Percentiles rank a stretch among this genome's conserved stretches.
These are phyloP conservation scores for Calvatia gigantea DNA, from an alignment of 768 basidiomycete genomes.

Conservation along the genomic window DNA sequence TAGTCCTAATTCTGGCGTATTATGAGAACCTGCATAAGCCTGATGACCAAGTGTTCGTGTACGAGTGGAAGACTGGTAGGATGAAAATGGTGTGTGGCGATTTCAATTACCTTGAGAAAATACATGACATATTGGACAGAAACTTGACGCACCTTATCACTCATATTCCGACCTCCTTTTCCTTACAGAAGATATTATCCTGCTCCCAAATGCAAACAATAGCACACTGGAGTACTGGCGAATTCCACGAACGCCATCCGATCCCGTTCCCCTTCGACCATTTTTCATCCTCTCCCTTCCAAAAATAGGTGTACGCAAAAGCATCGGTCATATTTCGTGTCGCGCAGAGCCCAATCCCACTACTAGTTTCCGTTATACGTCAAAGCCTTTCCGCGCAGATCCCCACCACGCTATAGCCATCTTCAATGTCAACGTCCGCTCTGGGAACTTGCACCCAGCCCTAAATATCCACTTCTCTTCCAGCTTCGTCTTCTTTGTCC, in stretches of 20 bases:
- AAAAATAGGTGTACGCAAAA: constrained; percentile 19
- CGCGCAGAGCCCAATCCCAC: constrained; percentile 40
- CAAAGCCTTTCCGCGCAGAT: constrained; percentile 17
- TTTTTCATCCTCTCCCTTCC: constrained; percentile 27
- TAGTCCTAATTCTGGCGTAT: constrained; percentile 35
- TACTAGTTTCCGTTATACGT: constrained; percentile 1
- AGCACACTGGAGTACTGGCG: constrained; percentile 33
- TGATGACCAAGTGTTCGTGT: constrained; percentile 34
- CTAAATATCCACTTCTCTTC: constrained; percentile 1
- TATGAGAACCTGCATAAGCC: constrained; percentile 12
- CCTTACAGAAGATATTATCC: constrained; percentile 27
- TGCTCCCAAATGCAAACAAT: constrained; percentile 29
- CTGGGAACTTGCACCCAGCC: neutral
- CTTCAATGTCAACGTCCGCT: constrained; percentile 26
- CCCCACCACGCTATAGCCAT: constrained; percentile 29
- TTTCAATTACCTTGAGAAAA: neutral
- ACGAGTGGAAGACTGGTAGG: constrained; percentile 39
- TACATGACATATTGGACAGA: constrained; percentile 10
- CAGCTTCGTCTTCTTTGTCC: constrained; percentile 31
- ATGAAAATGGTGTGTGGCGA: constrained; percentile 29
- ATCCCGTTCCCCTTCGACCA: constrained; percentile 16
- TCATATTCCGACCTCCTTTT: constrained; percentile 31
- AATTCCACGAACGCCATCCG: constrained; percentile 21
- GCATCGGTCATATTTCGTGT: constrained; percentile 27
- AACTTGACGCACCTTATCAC: constrained; percentile 18